phyloP scores from a whole-genome alignment of 2,329 filamentous ascomycete species.

The Xylariaceae sp. region DNA sequence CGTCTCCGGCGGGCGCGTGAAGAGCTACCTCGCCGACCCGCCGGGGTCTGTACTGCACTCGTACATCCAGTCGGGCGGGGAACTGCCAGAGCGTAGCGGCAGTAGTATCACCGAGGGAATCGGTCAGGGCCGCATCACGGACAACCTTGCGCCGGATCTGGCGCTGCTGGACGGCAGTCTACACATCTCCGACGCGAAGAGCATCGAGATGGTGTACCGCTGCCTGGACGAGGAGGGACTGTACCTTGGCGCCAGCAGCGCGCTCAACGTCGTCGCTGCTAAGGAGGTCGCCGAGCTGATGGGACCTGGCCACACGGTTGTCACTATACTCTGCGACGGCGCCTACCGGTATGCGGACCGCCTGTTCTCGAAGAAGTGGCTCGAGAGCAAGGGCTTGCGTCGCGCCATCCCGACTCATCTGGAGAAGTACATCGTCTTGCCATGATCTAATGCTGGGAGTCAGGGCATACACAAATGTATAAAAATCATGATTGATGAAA shows the following conservation, averaged over 20 bases:
- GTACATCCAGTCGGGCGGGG: conserved; percentile 81
- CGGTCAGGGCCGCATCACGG: conserved; percentile 92
- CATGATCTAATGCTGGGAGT: conserved; percentile 29
- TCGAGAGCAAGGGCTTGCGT: conserved; percentile 77
- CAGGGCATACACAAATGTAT: not conserved
- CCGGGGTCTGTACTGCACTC: conserved; percentile 90
- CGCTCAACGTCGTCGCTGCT: conserved; percentile 90
- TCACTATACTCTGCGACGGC: conserved; percentile 90
- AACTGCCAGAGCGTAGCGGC: conserved; percentile 72
- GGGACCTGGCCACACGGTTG: conserved; percentile 82
- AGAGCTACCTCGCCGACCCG: conserved; percentile 87
- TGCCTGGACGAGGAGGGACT: conserved; percentile 94
- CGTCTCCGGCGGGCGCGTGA: conserved; percentile 68
- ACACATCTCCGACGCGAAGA: conserved; percentile 85
- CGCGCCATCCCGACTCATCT: conserved; percentile 76
- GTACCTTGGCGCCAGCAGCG: conserved; percentile 89
- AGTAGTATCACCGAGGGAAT: conserved; percentile 96
- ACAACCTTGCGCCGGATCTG: conserved; percentile 84
- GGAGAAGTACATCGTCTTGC: conserved; percentile 90
- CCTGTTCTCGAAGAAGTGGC: conserved; percentile 86
- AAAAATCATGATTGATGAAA: not conserved
- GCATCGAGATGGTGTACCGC: conserved; percentile 94
- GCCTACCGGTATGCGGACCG: conserved; percentile 96
- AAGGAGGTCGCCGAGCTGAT: conserved; percentile 89
- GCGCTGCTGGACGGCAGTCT: conserved; percentile 78